Evolutionary conservation across 129 eudicot species (phyloP), one percentile per base, ranked within the genome.

Genomic region (Flaveria brownii): DNA sequence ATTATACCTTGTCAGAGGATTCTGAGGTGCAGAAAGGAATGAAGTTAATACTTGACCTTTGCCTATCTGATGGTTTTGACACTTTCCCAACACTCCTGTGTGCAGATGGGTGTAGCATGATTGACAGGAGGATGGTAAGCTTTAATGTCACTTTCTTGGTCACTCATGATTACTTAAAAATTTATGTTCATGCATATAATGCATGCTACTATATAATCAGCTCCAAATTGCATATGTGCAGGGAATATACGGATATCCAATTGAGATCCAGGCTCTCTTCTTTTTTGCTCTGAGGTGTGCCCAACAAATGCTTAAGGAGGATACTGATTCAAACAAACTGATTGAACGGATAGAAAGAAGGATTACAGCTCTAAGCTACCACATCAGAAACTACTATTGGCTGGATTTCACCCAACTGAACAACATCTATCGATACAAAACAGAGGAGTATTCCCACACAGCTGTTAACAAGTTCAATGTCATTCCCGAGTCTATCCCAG

Each of bases 261-360:
- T 88, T 49, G 92, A 88, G 86, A 88, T 88, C 43, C 92, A 88
- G 73, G 87, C 89, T 15, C 92, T 87, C 55, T 87, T 87, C 87
- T 87, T 87, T 60, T 76, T 82, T 54, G 89, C 89, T 4, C 72
- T 85, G 73, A 77, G 89, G 78, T 84, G 89, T 71, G 89, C 92
- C 26, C 78, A 64, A 46, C 82, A 68, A 43, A 73, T 87, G 87
- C 85, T 87, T 30, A 87, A 85, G 70, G 82, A 68, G 18, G 89
- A 82, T 23, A 68, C 68, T 28, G 87, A 77, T 36, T 74, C 77
- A 56, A 83, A 80, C 54, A 72, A 79, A n/a, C 59, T 85, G 60
- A 77, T 83, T 20, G 87, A 75, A 49, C 73, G 84, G 52, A 87
- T 82, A 16, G 85, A 70, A 26, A 80, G 82, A 59, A 78, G 89